These are phyloP conservation scores for Suhomyces yuchorum DNA, from an alignment of 1,139 yeast genomes.

Conservation along the genomic window DNA sequence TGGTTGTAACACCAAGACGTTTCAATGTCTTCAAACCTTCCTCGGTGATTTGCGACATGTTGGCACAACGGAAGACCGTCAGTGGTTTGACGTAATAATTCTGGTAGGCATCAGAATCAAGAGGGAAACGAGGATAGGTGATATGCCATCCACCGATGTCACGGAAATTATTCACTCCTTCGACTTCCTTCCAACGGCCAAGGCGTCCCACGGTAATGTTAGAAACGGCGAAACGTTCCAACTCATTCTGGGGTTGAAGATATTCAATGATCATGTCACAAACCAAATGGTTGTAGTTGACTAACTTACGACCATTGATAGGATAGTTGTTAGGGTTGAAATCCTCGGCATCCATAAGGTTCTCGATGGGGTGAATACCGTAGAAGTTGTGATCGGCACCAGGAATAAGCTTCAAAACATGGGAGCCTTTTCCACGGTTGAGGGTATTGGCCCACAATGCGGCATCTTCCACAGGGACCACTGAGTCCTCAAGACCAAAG, in stretches of 20 bases:
- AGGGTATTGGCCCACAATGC: constrained; percentile 59
- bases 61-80: constrained; percentile 64
- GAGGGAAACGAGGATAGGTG: constrained; percentile 30
- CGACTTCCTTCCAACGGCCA: constrained; percentile 62
- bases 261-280: constrained; percentile 54
- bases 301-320: constrained; percentile 39
- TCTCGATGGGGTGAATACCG: constrained; percentile 45
- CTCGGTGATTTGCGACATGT: constrained; percentile 51
- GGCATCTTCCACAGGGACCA: constrained; percentile 68
- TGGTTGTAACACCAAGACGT: constrained; percentile 51
- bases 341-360: constrained; percentile 30
- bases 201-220: constrained; percentile 40
- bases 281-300: constrained; percentile 63
- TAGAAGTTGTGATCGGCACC: constrained; percentile 82
- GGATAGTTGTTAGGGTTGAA: constrained; percentile 47
- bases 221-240: constrained; percentile 50
- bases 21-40: constrained; percentile 45
- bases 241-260: constrained; percentile 52
- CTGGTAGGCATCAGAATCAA: constrained; percentile 11
- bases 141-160: constrained; percentile 80
- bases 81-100: constrained; percentile 54
- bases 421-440: constrained; percentile 51
- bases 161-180: constrained; percentile 73
- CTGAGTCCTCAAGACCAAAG: constrained; percentile 68
- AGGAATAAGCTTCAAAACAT: constrained; percentile 58